These are phyloP conservation scores for Podospora comata DNA, from an alignment of 495 filamentous ascomycete genomes.

Conservation along the genomic window DNA sequence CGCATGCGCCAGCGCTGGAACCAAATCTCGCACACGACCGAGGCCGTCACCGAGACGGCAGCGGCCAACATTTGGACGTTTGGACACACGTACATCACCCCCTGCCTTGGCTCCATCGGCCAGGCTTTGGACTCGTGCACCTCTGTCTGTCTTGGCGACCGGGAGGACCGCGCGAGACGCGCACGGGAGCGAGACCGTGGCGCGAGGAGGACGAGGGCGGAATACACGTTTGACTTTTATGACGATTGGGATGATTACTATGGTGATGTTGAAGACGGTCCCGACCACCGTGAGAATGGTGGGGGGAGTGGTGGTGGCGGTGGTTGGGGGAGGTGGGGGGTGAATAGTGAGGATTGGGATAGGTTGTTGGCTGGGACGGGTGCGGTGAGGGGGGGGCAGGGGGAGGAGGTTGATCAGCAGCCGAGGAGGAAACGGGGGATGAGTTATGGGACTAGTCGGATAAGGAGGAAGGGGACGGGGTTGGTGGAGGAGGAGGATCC, in stretches of 20 bases:
- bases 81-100: constrained; percentile 76
- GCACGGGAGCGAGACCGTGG: constrained; percentile 53
- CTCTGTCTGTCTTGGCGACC: constrained; percentile 65
- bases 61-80: constrained; percentile 87
- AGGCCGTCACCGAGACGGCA: constrained; percentile 86
- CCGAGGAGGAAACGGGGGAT: constrained; percentile 74
- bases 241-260: constrained; percentile 89
- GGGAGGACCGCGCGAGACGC: constrained; percentile 70
- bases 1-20: constrained; percentile 92
- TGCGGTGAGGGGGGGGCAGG: constrained; percentile 35
- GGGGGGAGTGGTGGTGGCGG: constrained; percentile 37
- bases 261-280: constrained; percentile 22
- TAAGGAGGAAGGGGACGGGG: constrained; percentile 62
- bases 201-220: constrained; percentile 59
- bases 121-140: constrained; percentile 67
- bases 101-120: constrained; percentile 67
- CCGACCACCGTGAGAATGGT: constrained; percentile 55
- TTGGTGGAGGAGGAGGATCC: constrained; percentile 62
- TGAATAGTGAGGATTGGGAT: constrained; percentile 83
- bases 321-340: constrained; percentile 49
- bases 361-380: constrained; percentile 76
- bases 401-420: constrained; percentile 54
- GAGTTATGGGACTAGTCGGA: constrained; percentile 77
- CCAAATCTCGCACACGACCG: constrained; percentile 86
- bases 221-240: constrained; percentile 94